Conservation (phyloP, 148 eudicot species). For the Spergularia marina region DNA sequence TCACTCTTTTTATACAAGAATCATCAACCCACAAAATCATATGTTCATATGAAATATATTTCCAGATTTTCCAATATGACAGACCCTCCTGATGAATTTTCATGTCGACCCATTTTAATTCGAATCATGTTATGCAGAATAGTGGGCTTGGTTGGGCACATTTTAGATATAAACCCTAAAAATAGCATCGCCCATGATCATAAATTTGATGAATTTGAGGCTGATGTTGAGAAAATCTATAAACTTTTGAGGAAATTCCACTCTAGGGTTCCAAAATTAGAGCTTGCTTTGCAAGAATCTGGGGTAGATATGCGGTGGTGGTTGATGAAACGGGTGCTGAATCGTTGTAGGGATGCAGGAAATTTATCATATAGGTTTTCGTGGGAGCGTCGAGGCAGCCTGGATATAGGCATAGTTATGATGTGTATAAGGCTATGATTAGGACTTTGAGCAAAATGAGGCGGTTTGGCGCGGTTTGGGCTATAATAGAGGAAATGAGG, state of each 20-base stretch:
- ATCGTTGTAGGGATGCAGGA: conserved; percentile 92
- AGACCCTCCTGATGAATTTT: conserved; percentile 6
- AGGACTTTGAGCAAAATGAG: conserved; percentile 77
- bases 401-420: conserved; percentile 66
- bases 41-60: conserved; percentile 13
- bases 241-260: conserved; percentile 72
- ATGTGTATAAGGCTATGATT: conserved; percentile 75
- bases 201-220: conserved; percentile 52
- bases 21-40: conserved; percentile 5
- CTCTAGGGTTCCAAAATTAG: conserved; percentile 77
- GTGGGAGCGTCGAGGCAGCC: conserved; percentile 79
- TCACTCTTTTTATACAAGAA: conserved; percentile 24
- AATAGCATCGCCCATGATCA: conserved; percentile 26
- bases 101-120: conserved; percentile 17
- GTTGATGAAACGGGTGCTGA: conserved; percentile 66
- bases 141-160: conserved; percentile 38
- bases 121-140: conserved; percentile 10
- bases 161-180: conserved; percentile 32
- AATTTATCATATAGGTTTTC: conserved; percentile 71
- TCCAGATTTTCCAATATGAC: conserved; percentile 23
- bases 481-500: conserved; percentile 83
- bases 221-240: conserved; percentile 78
- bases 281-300: conserved; percentile 76
- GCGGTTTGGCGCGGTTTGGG: conserved; percentile 93
- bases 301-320: conserved; percentile 61